Conservation (phyloP, 1,284 basidiomycete genomes). For the Chondrostereum purpureum region DNA sequence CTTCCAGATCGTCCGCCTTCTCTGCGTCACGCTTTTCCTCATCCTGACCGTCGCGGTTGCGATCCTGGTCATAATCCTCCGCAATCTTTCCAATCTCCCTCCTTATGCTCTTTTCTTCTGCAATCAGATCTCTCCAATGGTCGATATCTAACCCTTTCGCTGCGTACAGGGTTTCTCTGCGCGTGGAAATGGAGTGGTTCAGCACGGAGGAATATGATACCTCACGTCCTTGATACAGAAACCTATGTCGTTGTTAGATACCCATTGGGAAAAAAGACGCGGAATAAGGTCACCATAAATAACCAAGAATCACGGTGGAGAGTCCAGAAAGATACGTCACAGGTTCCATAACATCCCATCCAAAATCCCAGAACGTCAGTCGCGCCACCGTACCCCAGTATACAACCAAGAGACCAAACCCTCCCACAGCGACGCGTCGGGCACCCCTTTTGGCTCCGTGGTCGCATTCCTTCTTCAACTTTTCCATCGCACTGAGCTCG, state of each 20-base stretch:
- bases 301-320: slow-evolving; percentile 52
- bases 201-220: slow-evolving; percentile 64
- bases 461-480: slow-evolving; percentile 50
- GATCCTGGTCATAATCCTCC: slow-evolving; percentile 55
- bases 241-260: slow-evolving; percentile 26
- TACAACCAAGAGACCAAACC: slow-evolving; percentile 49
- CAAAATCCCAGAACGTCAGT: slow-evolving; percentile 59
- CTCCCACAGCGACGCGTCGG: slow-evolving; percentile 48
- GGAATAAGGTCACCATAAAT: slow-evolving; percentile 53
- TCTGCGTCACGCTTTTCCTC: slow-evolving; percentile 13
- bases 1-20: slow-evolving; percentile 7
- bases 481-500: slow-evolving; percentile 43
- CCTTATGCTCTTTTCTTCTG: slow-evolving; percentile 43
- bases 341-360: slow-evolving; percentile 68
- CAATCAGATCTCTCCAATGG: slow-evolving; percentile 47
- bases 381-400: slow-evolving; percentile 62
- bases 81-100: slow-evolving; percentile 53
- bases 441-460: slow-evolving; percentile 49
- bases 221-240: slow-evolving; percentile 60
- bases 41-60: slow-evolving; percentile 24
- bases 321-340: slow-evolving; percentile 59
- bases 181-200: slow-evolving; percentile 46
- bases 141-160: slow-evolving; percentile 59
- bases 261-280: no score
- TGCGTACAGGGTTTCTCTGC: slow-evolving; percentile 52